Conservation (phyloP, 768 basidiomycete species). For the Russula lepida region DNA sequence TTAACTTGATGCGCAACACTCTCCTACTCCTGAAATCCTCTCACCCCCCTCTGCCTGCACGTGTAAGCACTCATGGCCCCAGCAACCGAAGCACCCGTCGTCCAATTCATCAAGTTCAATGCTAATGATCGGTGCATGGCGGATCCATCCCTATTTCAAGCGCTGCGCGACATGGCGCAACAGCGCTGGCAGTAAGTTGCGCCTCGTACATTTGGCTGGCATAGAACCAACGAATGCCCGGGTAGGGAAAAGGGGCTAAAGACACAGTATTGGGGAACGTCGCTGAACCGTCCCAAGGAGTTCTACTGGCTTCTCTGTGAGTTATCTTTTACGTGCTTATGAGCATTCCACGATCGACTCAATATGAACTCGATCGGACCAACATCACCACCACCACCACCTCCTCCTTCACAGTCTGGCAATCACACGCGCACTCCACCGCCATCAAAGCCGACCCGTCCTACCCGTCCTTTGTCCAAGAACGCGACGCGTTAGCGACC, state of each 20-base stretch:
- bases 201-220: background rate
- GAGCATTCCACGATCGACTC: background rate
- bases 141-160: background rate
- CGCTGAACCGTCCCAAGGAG: background rate
- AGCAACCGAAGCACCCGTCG: background rate
- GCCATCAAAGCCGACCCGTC: slow-evolving; percentile 1
- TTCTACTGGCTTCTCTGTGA: slow-evolving; percentile 9
- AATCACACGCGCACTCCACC: background rate
- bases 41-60: background rate
- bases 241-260: slow-evolving; percentile 4
- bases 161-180: background rate
- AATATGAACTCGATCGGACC: too few species aligned
- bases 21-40: background rate
- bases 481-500: background rate
- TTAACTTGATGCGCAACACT: too few species aligned
- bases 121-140: background rate
- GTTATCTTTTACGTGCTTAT: background rate
- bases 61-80: background rate
- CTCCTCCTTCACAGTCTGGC: background rate
- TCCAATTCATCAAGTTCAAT: background rate
- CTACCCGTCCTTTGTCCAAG: background rate
- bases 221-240: background rate
- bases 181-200: slow-evolving; percentile 7
- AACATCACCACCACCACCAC: too few species aligned
- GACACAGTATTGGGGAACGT: slow-evolving; percentile 8